Conservation (phyloP, 805 yeast genomes). For the Metschnikowia lachancei region DNA sequence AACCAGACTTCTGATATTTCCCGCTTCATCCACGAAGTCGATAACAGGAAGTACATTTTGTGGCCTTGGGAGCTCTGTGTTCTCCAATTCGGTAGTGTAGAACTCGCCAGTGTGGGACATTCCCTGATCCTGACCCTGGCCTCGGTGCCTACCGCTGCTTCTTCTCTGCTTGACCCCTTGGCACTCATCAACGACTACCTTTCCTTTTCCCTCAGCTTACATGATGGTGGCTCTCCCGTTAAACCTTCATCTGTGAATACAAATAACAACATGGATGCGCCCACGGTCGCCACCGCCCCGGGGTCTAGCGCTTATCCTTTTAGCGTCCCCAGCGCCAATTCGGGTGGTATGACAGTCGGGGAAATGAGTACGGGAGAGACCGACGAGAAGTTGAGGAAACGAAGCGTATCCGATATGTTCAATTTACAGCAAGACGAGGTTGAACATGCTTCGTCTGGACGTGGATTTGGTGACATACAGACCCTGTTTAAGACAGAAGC, state of each 20-base stretch:
- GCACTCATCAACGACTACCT: constrained; percentile 35
- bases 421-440: constrained; percentile 5
- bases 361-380: background rate
- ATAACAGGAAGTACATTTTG: constrained; percentile 52
- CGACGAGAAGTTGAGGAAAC: background rate
- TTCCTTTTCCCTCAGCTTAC: constrained; percentile 16
- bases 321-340: constrained; percentile 18
- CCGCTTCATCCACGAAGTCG: constrained; percentile 51
- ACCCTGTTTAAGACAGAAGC: no score
- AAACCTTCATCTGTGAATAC: background rate
- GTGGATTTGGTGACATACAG: background rate
- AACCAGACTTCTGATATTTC: constrained; percentile 65
- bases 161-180: constrained; percentile 27
- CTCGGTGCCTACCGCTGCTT: background rate
- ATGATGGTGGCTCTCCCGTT: constrained; percentile 10
- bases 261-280: background rate
- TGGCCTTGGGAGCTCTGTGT: constrained; percentile 75
- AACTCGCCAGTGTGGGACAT: background rate
- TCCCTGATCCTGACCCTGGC: background rate
- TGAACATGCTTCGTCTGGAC: background rate
- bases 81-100: constrained; percentile 46
- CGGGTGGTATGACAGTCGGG: background rate
- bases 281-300: background rate
- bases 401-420: constrained; percentile 4
- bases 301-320: constrained; percentile 11